Evolutionary conservation across 108 stramenopile genomes (phyloP).

Genomic region (Skeletonema potamos): DNA sequence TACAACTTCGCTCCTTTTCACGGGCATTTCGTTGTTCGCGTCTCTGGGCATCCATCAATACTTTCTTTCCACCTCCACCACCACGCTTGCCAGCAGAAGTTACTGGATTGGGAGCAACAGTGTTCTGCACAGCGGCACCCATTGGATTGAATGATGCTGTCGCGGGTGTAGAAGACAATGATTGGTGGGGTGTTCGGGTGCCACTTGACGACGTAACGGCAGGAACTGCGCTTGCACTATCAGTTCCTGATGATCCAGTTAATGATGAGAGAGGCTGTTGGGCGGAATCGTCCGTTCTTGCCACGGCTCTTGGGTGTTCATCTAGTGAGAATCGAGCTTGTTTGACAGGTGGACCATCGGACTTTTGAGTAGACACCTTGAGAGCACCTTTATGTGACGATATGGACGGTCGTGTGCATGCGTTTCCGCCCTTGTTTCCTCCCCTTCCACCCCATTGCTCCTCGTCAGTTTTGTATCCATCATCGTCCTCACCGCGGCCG

Average conservation of each 20-base stretch:
- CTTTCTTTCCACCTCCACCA: slow-evolving; percentile 24
- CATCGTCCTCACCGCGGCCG: slow-evolving; percentile 31
- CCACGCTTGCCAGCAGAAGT: slow-evolving; percentile 14
- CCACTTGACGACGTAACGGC: not conserved
- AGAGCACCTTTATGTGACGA: not conserved
- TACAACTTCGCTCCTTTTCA: slow-evolving; percentile 87
- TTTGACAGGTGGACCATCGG: slow-evolving; percentile 23
- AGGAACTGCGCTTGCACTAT: slow-evolving; percentile 4
- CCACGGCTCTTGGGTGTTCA: slow-evolving; percentile 1
- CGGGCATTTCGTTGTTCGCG: slow-evolving; percentile 86
- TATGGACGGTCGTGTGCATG: not conserved
- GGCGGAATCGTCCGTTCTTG: slow-evolving; percentile 15
- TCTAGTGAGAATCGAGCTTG: slow-evolving; percentile 37
- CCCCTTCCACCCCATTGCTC: slow-evolving; percentile 39
- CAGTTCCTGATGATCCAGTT: slow-evolving; percentile 13
- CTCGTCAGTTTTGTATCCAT: slow-evolving; percentile 46
- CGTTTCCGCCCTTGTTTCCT: not conserved
- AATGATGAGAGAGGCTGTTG: slow-evolving; percentile 21
- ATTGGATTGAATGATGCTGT: slow-evolving; percentile 1
- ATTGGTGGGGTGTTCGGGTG: not conserved
- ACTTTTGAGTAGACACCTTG: not conserved
- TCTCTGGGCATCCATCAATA: slow-evolving; percentile 44
- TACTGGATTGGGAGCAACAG: not conserved
- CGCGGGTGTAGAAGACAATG: not conserved
- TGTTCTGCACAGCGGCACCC: not conserved